phyloP scores from a whole-genome alignment of 352 stramenopile genomes.

The Phytophthora kernoviae region DNA sequence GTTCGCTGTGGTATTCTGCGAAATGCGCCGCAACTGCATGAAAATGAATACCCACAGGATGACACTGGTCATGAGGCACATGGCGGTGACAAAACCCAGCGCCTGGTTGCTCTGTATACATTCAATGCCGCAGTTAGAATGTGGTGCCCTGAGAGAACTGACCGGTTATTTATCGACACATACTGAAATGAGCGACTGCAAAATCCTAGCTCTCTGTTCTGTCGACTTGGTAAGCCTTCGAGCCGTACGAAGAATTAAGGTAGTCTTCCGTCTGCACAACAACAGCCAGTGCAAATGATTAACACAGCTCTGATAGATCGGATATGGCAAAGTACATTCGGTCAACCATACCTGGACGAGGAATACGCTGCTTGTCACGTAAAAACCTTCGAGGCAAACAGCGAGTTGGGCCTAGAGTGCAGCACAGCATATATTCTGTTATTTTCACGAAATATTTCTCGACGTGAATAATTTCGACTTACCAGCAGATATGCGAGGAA shows the following conservation, averaged over 20 bases:
- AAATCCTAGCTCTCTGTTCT: conserved; percentile 36
- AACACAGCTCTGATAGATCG: not conserved
- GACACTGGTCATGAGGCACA: conserved; percentile 61
- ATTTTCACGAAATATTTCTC: not conserved
- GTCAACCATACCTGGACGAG: conserved; percentile 41
- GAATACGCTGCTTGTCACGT: conserved; percentile 59
- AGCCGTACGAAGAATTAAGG: conserved; percentile 21
- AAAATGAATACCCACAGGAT: conserved; percentile 77
- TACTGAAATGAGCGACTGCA: conserved; percentile 65
- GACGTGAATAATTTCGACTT: not conserved
- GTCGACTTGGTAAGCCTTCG: conserved; percentile 21
- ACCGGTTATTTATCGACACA: conserved; percentile 6
- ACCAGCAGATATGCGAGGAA: conserved; percentile 73
- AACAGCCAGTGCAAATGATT: not conserved
- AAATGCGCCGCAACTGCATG: conserved; percentile 76
- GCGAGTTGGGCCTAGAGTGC: conserved; percentile 43
- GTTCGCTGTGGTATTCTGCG: conserved; percentile 75
- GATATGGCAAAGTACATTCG: not conserved
- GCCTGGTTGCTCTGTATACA: conserved; percentile 59
- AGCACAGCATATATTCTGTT: not conserved
- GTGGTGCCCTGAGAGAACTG: not conserved
- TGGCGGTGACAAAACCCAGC: conserved; percentile 69
- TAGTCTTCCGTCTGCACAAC: conserved; percentile 42
- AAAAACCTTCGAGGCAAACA: conserved; percentile 58
- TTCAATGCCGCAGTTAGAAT: conserved; percentile 1